Conservation (phyloP, 768 basidiomycete genomes). For the Mycena indigotica region DNA sequence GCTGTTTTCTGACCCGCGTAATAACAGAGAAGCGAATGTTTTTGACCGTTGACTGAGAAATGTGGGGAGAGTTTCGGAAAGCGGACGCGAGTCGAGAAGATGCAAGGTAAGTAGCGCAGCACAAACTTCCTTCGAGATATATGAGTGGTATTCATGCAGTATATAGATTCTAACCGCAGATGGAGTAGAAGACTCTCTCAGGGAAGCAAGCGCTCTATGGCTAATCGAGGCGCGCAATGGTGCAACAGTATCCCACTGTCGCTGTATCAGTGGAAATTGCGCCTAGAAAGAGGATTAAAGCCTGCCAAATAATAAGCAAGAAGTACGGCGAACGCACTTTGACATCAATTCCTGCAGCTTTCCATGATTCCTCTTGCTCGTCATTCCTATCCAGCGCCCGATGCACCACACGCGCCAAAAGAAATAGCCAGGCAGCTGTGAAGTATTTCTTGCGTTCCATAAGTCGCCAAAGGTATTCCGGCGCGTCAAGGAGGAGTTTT, state of each 20-base stretch:
- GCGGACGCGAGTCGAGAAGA: conserved; percentile 84
- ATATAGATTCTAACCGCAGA: conserved; percentile 45
- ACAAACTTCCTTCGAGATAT: conserved; percentile 59
- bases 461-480: conserved; percentile 88
- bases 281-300: conserved; percentile 47
- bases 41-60: conserved; percentile 73
- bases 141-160: conserved; percentile 4
- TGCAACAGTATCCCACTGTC: conserved; percentile 90
- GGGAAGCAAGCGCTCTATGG: conserved; percentile 81
- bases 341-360: conserved; percentile 61
- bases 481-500: conserved; percentile 88
- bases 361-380: conserved; percentile 63
- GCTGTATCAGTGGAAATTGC: conserved; percentile 85
- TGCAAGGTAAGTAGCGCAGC: conserved; percentile 82
- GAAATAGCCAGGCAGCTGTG: conserved; percentile 85
- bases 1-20: conserved; percentile 33
- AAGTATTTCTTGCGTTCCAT: conserved; percentile 80
- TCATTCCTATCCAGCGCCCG: conserved; percentile 67
- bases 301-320: no score
- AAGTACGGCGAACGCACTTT: conserved; percentile 42
- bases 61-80: conserved; percentile 69
- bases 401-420: conserved; percentile 83
- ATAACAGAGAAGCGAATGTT: conserved; percentile 50
- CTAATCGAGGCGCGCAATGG: conserved; percentile 89
- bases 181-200: conserved; percentile 61